Evolutionary conservation across 179 eudicot species (phyloP).

Genomic region (Kewa caespitosa): DNA sequence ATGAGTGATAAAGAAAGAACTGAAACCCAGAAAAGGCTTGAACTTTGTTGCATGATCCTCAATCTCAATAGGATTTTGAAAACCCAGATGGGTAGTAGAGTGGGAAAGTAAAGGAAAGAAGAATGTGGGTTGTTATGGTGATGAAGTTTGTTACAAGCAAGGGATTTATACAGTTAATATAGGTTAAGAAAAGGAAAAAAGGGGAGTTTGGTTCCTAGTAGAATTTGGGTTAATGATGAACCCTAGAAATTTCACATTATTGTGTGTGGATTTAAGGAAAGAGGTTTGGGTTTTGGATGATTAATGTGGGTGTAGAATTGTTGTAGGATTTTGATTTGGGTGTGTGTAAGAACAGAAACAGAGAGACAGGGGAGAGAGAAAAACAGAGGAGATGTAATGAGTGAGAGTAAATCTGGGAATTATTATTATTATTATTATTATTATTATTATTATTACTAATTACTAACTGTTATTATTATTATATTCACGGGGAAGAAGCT

Average conservation of each 20-base stretch:
- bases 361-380: not conserved
- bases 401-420: no score
- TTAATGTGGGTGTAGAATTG: not conserved
- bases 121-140: not conserved
- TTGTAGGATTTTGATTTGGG: conserved; percentile 7
- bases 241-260: not conserved
- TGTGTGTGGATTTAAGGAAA: not conserved
- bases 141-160: conserved; percentile 22
- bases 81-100: not conserved
- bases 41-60: conserved; percentile 26
- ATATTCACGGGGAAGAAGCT: conserved; percentile 18
- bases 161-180: not conserved
- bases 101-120: not conserved
- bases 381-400: not conserved
- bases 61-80: not conserved
- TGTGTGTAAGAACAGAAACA: not conserved
- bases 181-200: not conserved
- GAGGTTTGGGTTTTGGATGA: not conserved
- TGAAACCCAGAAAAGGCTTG: conserved; percentile 12
- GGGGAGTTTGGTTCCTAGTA: conserved; percentile 2
- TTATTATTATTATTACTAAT: no score
- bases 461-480: no score
- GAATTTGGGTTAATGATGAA: conserved; percentile 2
- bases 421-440: no score
- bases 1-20: conserved; percentile 18